phyloP scores from a whole-genome alignment of 495 filamentous ascomycete genomes.

The Aeminium ludgeri region DNA sequence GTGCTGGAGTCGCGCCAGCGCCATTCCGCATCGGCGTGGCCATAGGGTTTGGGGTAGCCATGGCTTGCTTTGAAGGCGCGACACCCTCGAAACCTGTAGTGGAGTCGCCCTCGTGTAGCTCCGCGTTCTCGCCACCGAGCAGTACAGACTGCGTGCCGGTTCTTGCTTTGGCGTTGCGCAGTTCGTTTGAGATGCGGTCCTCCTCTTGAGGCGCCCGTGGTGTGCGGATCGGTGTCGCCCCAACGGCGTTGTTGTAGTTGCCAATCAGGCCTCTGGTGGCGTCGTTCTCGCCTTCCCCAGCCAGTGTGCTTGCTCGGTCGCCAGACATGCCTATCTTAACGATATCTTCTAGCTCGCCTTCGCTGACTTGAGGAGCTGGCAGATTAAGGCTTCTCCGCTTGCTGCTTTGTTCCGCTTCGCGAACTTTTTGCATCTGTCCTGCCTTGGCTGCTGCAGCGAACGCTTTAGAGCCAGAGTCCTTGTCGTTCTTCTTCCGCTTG shows the following conservation, averaged over 20 bases:
- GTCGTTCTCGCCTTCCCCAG: conserved; percentile 64
- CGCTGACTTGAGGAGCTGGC: conserved; percentile 78
- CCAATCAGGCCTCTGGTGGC: conserved; percentile 72
- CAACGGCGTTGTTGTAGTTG: conserved; percentile 66
- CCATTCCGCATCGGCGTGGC: conserved; percentile 76
- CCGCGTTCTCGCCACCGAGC: conserved; percentile 85
- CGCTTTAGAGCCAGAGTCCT: conserved; percentile 54
- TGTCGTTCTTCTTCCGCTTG: conserved; percentile 77
- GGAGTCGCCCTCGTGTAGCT: conserved; percentile 49
- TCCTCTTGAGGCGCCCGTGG: conserved; percentile 81
- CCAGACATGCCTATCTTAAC: conserved; percentile 97
- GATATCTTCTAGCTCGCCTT: conserved; percentile 87
- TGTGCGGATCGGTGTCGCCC: conserved; percentile 76
- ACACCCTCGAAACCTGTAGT: conserved; percentile 83
- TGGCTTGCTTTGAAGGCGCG: conserved; percentile 59
- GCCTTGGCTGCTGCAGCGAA: conserved; percentile 84
- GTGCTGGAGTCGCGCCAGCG: conserved; percentile 54
- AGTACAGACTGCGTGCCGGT: conserved; percentile 94
- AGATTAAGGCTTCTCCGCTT: conserved; percentile 67
- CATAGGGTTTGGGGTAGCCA: conserved; percentile 85
- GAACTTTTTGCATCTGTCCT: conserved; percentile 85
- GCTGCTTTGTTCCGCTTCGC: conserved; percentile 91
- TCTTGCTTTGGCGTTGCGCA: conserved; percentile 78
- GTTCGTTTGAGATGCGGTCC: conserved; percentile 90
- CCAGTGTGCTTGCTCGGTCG: conserved; percentile 64